phyloP scores from a whole-genome alignment of 768 basidiomycete species.

The Kondoa subrosea region DNA sequence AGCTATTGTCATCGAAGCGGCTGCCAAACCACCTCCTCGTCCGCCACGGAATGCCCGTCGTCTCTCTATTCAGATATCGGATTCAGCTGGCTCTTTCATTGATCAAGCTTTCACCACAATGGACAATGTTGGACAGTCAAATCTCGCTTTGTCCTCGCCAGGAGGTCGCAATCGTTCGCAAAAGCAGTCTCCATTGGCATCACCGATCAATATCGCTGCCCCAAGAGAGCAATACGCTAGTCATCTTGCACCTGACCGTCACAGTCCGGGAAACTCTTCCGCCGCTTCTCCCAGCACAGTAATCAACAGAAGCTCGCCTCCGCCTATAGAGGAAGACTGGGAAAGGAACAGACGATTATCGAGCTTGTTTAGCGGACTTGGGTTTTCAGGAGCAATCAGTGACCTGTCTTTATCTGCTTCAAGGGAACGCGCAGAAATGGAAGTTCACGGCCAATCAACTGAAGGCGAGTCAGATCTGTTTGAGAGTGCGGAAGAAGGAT shows the following conservation, averaged over 20 bases:
- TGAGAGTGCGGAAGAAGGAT: not conserved
- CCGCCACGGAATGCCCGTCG: not conserved
- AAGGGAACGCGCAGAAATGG: not conserved
- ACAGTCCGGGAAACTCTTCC: not conserved
- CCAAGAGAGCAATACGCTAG: not conserved
- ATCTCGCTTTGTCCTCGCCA: not conserved
- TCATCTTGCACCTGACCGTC: not conserved
- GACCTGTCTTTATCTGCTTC: not conserved
- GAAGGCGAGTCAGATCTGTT: slow-evolving; percentile 8
- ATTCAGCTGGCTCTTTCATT: not conserved
- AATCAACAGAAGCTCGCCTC: not conserved
- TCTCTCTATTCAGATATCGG: not conserved
- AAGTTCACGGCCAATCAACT: not conserved
- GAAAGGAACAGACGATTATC: slow-evolving; percentile 14
- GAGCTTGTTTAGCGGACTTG: slow-evolving; percentile 14
- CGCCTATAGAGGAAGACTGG: slow-evolving; percentile 3
- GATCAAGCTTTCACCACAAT: not conserved
- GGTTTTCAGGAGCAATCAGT: slow-evolving; percentile 3
- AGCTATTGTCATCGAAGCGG: not conserved
- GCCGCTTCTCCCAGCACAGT: not conserved
- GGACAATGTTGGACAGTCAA: not conserved
- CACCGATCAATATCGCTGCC: not conserved
- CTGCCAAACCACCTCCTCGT: not conserved
- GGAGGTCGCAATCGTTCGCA: not conserved
- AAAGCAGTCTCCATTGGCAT: not conserved